Percentiles rank a stretch among this genome's conserved stretches.
These are phyloP conservation scores for Tricholoma terreum DNA, from an alignment of 768 basidiomycete species.

Conservation along the genomic window DNA sequence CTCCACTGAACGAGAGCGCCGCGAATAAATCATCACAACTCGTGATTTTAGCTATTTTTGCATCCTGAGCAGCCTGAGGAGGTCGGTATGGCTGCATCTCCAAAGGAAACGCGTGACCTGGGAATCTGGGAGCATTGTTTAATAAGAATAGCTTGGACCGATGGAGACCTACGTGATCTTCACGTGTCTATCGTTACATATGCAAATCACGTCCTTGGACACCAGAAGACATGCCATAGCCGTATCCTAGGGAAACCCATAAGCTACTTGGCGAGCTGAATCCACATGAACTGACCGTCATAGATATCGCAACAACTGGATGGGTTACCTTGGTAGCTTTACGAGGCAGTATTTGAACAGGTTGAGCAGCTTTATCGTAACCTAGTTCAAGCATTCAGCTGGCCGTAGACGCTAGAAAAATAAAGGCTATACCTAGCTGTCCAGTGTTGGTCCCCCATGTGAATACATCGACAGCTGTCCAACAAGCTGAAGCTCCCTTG, in stretches of 20 bases:
- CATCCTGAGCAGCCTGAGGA: constrained; percentile 66
- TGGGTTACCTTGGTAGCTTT: constrained; percentile 76
- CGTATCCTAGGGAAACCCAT: constrained; percentile 52
- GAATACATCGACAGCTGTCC: constrained; percentile 69
- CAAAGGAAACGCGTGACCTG: constrained; percentile 70
- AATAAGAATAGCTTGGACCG: not conserved
- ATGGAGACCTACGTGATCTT: constrained; percentile 60
- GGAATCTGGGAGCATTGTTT: constrained; percentile 50
- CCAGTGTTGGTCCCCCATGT: constrained; percentile 96
- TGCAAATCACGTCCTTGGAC: constrained; percentile 78
- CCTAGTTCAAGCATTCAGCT: constrained; percentile 37
- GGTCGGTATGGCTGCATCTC: constrained; percentile 79
- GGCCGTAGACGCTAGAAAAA: not conserved
- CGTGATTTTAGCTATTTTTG: constrained; percentile 76
- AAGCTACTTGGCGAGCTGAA: not conserved
- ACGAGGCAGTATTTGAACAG: constrained; percentile 73
- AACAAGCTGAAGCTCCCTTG: constrained; percentile 84
- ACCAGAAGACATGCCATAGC: constrained; percentile 79
- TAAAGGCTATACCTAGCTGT: constrained; percentile 65
- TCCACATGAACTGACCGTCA: constrained; percentile 54
- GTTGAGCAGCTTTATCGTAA: constrained; percentile 72
- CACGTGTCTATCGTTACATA: constrained; percentile 73
- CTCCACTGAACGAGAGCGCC: constrained; percentile 82
- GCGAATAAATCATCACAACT: constrained; percentile 79
- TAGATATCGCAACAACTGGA: constrained; percentile 66